A percentile compares a stretch with the other conserved stretches of the same genome.
phyloP scores from a whole-genome alignment of 2,329 filamentous ascomycete species.

The Alternaria solani region DNA sequence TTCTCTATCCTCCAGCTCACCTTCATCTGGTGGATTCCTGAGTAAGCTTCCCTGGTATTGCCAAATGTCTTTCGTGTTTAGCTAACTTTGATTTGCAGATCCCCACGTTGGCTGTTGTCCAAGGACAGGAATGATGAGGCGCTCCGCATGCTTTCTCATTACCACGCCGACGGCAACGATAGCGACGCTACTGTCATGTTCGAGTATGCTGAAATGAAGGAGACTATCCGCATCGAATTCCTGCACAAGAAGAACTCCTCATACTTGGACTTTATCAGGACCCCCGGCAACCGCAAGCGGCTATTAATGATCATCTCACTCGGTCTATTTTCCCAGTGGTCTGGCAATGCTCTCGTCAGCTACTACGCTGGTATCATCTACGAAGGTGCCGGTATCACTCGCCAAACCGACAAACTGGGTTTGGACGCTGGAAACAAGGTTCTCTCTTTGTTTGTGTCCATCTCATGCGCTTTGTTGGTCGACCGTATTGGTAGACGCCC shows the following conservation, averaged over 20 bases:
- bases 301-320: constrained; percentile 68
- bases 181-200: constrained; percentile 69
- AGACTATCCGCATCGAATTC: constrained; percentile 67
- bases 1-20: constrained; percentile 64
- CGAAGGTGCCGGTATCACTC: constrained; percentile 66
- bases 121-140: constrained; percentile 71
- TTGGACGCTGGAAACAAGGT: constrained; percentile 66
- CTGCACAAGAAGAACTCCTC: constrained; percentile 58
- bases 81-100: constrained; percentile 1
- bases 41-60: constrained; percentile 39
- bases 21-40: constrained; percentile 70
- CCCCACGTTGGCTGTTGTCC: constrained; percentile 65
- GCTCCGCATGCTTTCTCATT: constrained; percentile 66
- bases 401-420: constrained; percentile 48
- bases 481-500: constrained; percentile 60
- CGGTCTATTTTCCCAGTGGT: constrained; percentile 73
- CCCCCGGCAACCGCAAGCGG: constrained; percentile 70
- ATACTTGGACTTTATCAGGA: constrained; percentile 69
- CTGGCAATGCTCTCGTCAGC: constrained; percentile 71
- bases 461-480: constrained; percentile 63
- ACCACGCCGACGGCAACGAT: constrained; percentile 68
- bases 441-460: constrained; percentile 66
- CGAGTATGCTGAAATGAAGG: constrained; percentile 71
- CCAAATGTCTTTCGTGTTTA: neutral
- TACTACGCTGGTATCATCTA: constrained; percentile 73